phyloP scores from a whole-genome alignment of 2,329 filamentous ascomycete genomes.

The Paraphoma chrysanthemicola region DNA sequence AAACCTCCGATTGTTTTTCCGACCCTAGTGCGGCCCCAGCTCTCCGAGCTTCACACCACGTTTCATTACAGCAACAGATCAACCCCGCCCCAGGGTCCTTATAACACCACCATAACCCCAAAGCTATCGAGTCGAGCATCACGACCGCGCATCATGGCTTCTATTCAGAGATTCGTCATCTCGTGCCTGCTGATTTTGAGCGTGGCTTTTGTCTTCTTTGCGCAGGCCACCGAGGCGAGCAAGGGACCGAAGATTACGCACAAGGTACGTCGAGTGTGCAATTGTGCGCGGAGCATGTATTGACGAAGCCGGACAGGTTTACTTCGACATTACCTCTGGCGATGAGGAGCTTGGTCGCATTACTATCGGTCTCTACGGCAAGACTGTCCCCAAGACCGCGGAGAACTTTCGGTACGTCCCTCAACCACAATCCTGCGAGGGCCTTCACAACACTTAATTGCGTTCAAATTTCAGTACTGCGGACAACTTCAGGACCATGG shows the following conservation, averaged over 20 bases:
- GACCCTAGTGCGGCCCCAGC: constrained; percentile 10
- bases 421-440: background rate
- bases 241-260: constrained; percentile 93
- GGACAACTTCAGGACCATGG: background rate
- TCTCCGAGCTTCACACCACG: constrained; percentile 26
- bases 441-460: no score
- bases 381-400: constrained; percentile 79
- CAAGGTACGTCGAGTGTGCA: constrained; percentile 65
- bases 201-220: constrained; percentile 55
- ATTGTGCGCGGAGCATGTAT: background rate
- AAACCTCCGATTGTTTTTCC: constrained; percentile 13
- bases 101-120: constrained; percentile 29
- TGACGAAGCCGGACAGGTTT: constrained; percentile 60
- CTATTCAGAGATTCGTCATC: constrained; percentile 72
- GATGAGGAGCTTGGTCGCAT: constrained; percentile 77
- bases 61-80: constrained; percentile 33
- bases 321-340: constrained; percentile 82
- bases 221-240: constrained; percentile 40
- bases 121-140: constrained; percentile 13
- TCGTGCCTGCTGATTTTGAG: constrained; percentile 79
- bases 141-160: constrained; percentile 69
- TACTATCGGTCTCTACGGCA: constrained; percentile 84
- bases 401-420: constrained; percentile 66
- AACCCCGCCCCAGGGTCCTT: constrained; percentile 14
- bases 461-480: no score